phyloP scores from a whole-genome alignment of 139 green algal species.

The Coelastrella sp. region DNA sequence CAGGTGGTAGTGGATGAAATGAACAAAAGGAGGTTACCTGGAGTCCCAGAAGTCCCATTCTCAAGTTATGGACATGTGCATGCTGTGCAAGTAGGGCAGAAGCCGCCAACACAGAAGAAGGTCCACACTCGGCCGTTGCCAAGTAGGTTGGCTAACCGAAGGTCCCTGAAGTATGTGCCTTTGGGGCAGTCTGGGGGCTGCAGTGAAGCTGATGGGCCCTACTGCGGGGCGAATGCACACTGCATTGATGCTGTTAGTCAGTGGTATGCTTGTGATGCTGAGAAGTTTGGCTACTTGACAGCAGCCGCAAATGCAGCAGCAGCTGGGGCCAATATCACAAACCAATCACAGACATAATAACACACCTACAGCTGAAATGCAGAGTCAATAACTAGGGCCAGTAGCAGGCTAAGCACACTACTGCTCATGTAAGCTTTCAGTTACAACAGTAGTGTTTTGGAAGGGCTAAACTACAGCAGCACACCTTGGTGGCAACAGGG shows the following conservation, averaged over 20 bases:
- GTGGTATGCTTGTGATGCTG: constrained; percentile 47
- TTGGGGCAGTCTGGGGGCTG: not conserved
- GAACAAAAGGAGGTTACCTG: constrained; percentile 29
- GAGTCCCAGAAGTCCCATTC: constrained; percentile 23
- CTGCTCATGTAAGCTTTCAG: no score
- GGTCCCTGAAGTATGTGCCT: not conserved
- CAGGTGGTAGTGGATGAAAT: constrained; percentile 22
- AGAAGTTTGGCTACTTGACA: constrained; percentile 47
- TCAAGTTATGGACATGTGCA: constrained; percentile 16
- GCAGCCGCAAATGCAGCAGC: not conserved
- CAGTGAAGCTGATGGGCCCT: not conserved
- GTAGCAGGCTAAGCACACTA: not conserved
- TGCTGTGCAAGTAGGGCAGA: constrained; percentile 3
- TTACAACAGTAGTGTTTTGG: no score
- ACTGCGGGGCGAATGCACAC: constrained; percentile 33
- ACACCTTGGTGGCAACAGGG: no score
- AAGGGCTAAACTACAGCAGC: no score
- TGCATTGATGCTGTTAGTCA: constrained; percentile 42
- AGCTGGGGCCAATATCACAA: not conserved
- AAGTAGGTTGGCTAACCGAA: not conserved
- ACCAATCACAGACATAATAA: no score
- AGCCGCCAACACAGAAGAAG: constrained; percentile 8
- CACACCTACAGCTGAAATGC: not conserved
- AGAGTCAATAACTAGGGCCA: not conserved
- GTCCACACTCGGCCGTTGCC: not conserved